A percentile compares a stretch with the other conserved stretches of the same genome.
Evolutionary conservation across 2,329 filamentous ascomycete species (phyloP).

Genomic region (Diaporthe caulivora): DNA sequence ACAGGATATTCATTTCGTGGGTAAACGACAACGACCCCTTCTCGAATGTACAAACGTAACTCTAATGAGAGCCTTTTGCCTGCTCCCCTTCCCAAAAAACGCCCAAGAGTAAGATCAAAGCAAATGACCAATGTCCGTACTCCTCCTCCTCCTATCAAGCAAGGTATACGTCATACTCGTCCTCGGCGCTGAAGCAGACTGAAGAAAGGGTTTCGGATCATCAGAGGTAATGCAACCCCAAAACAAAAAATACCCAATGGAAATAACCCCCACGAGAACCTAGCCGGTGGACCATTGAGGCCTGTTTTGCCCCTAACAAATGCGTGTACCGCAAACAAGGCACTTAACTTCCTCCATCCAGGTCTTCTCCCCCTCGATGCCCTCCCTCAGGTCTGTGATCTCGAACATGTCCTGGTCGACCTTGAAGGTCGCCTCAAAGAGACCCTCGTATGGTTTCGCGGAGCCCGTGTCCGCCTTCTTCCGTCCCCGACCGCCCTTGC

Average conservation of each 20-base stretch:
- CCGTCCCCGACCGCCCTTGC: conserved; percentile 46
- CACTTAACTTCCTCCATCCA: conserved; percentile 67
- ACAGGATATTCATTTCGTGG: conserved; percentile 31
- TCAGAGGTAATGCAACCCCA: conserved; percentile 27
- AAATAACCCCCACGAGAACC: background rate
- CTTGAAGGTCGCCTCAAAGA: conserved; percentile 64
- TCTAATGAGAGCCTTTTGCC: conserved; percentile 31
- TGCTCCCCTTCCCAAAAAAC: conserved; percentile 19
- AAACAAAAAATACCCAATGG: conserved; percentile 24
- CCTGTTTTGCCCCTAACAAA: conserved; percentile 51
- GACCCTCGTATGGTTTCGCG: conserved; percentile 61
- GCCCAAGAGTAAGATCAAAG: conserved; percentile 8
- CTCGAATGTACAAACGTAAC: conserved; percentile 30
- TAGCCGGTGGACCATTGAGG: too few species aligned
- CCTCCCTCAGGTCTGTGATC: conserved; percentile 63
- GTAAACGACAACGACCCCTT: conserved; percentile 15
- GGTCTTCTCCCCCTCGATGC: conserved; percentile 60
- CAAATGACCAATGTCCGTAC: conserved; percentile 23
- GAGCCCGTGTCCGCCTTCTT: conserved; percentile 51
- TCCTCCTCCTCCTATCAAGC: conserved; percentile 26
- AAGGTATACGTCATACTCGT: conserved; percentile 30
- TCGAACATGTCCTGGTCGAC: conserved; percentile 62
- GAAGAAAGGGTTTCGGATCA: conserved; percentile 27
- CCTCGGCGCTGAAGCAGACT: conserved; percentile 23
- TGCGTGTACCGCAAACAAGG: conserved; percentile 61